Base-by-base conservation (phyloP, 306 rosid species). In the Pueraria montana region DNA sequence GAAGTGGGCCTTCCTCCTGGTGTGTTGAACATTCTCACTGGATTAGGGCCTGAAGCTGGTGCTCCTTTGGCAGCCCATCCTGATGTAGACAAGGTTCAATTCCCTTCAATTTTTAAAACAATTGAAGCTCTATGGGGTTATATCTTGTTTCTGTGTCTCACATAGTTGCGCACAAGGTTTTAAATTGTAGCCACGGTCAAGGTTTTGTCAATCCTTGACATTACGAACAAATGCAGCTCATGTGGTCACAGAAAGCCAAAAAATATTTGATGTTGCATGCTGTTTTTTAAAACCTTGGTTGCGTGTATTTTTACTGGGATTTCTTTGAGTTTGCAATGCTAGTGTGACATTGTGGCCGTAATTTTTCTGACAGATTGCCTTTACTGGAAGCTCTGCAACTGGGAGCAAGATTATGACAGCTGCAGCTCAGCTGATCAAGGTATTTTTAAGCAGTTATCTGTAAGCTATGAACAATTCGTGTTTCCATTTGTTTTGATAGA, bases 11-110 rank as follows among this genome's bases (percentile, higher is more conserved):
- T 94, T 85, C 98, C 98, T 58, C 84, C 89, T 4, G 98, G 98
- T 72, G 87, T 94, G 40, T 79, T 96, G 5, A 96, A 96, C 85
- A 85, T 96, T 82, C 85, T 96, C 80, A 91, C 99, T 77, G 99
- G 99, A 79, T 84, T 88, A 11, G 99, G 99, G 20, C 92, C 88
- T 46, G 99, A 96, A 83, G 99, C 99, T 45, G 99, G 99, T 11
- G 99, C 99, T 74, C 97, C 99, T 82, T 83, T 94, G 86, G 97
- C 98, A 68, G 74, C 92, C 27, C 99, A 96, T 88, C 98, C 98
- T 49, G 91, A 91, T 20, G 96, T 96, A 17, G 97, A 96, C 90
- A 94, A 96, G 98, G 99, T 93, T 81, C 74, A 11, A 4, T 36
- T 77, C 48, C 69, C 13, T 27, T 61, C 32, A 18, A 12, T 59